Conservation (phyloP, 257 asterid genomes). For the Solanum chaucha region DNA sequence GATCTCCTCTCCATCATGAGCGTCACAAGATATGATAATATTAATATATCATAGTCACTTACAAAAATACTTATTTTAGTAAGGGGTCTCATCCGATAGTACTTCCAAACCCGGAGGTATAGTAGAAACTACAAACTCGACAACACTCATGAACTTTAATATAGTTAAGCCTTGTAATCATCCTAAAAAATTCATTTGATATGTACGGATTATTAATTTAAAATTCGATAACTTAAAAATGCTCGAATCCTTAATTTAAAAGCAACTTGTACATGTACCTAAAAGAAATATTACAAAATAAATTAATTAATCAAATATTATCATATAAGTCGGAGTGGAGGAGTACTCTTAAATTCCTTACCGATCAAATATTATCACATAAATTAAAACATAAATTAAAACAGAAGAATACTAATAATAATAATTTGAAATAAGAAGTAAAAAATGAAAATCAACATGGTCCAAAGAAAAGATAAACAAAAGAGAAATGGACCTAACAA, state of each 20-base stretch:
- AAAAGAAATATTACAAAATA: neutral
- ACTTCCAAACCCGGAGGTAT: too few species aligned
- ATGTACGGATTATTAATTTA: neutral
- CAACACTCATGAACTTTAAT: neutral
- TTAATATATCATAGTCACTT: neutral
- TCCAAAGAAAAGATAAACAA: neutral
- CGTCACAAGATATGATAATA: neutral
- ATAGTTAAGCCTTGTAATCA: too few species aligned
- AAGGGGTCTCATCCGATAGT: neutral
- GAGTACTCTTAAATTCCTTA: too few species aligned
- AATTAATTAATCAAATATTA: neutral
- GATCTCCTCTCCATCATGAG: neutral
- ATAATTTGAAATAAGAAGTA: neutral
- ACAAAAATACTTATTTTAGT: neutral
- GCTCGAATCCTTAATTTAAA: neutral
- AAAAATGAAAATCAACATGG: neutral
- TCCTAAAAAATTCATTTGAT: neutral
- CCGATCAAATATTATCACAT: neutral
- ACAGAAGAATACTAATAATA: neutral
- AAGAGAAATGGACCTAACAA: neutral
- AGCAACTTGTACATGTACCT: neutral
- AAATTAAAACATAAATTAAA: too few species aligned
- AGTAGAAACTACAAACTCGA: too few species aligned
- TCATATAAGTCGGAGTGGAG: neutral
- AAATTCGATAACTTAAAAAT: neutral